Evolutionary conservation across 148 eudicot genomes (phyloP).

Genomic region (Arbutus unedo): DNA sequence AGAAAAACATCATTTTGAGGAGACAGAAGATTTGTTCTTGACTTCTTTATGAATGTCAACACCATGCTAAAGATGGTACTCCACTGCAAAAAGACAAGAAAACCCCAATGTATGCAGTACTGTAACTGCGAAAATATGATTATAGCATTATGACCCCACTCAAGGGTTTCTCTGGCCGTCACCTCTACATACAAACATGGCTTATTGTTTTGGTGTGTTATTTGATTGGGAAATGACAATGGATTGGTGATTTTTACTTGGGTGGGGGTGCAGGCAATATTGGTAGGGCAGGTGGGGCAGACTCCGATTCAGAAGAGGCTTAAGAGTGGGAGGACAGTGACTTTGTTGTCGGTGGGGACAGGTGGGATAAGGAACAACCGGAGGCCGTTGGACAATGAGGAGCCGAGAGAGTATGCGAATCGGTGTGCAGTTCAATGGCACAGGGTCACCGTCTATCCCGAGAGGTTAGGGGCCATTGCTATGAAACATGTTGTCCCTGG

Average conservation of each 20-base stretch:
- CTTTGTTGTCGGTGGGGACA: constrained; percentile 66
- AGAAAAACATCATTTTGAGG: too few species aligned
- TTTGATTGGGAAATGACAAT: neutral
- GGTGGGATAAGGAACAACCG: constrained; percentile 91
- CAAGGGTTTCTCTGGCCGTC: too few species aligned
- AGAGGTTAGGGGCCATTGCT: constrained; percentile 50
- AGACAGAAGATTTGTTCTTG: too few species aligned
- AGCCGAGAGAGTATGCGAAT: constrained; percentile 82
- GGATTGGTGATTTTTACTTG: neutral
- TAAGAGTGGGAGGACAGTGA: constrained; percentile 58
- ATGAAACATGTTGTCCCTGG: constrained; percentile 67
- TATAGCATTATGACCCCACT: too few species aligned
- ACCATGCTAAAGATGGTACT: too few species aligned
- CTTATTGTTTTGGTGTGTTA: neutral
- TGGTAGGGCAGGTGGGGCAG: constrained; percentile 89
- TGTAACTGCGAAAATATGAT: too few species aligned
- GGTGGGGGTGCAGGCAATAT: constrained; percentile 47
- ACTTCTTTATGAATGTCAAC: too few species aligned
- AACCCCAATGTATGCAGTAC: too few species aligned
- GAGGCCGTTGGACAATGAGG: constrained; percentile 74
- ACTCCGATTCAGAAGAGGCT: constrained; percentile 69
- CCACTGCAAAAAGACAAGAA: too few species aligned
- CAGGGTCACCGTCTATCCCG: constrained; percentile 71
- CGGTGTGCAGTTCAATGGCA: constrained; percentile 93
- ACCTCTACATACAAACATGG: neutral